Evolutionary conservation across 2,329 filamentous ascomycete species (phyloP).

Genomic region (Mariannaea elegans): DNA sequence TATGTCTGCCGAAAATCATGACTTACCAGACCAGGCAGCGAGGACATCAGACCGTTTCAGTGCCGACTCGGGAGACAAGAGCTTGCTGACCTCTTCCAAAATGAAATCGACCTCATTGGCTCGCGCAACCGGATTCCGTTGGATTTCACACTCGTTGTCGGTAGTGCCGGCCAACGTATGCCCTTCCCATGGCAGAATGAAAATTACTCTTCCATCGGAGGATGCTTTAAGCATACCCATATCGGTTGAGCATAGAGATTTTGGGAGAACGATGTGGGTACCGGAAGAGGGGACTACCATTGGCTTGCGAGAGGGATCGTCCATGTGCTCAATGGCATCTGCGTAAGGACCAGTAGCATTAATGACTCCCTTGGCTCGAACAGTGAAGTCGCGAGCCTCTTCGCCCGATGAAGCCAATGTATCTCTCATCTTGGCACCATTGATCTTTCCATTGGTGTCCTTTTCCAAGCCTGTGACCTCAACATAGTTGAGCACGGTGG

Average conservation of each 20-base stretch:
- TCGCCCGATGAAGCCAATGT: constrained; percentile 72
- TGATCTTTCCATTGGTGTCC: constrained; percentile 73
- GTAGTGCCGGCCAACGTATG: constrained; percentile 88
- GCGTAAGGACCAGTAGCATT: constrained; percentile 87
- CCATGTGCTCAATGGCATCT: constrained; percentile 82
- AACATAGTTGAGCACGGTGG: constrained; percentile 82
- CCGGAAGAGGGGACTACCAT: constrained; percentile 84
- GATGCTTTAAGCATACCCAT: constrained; percentile 88
- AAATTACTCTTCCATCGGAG: constrained; percentile 87
- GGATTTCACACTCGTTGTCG: constrained; percentile 75
- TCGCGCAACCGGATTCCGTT: constrained; percentile 74
- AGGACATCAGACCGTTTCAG: constrained; percentile 80
- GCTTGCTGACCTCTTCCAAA: constrained; percentile 78
- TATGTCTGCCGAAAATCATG: too few species aligned
- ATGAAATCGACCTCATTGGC: constrained; percentile 87
- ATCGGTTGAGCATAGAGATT: constrained; percentile 79
- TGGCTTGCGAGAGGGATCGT: constrained; percentile 72
- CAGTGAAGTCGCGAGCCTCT: constrained; percentile 69
- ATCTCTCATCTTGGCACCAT: constrained; percentile 65
- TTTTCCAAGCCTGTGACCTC: constrained; percentile 80
- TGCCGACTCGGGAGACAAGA: constrained; percentile 78
- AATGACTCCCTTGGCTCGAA: constrained; percentile 82
- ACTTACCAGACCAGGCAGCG: constrained; percentile 79
- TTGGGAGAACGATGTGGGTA: constrained; percentile 84
- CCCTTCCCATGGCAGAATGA: constrained; percentile 88